These are phyloP conservation scores for Dactylis glomerata DNA, from an alignment of 176 grass and related monocot genomes.

Conservation along the genomic window DNA sequence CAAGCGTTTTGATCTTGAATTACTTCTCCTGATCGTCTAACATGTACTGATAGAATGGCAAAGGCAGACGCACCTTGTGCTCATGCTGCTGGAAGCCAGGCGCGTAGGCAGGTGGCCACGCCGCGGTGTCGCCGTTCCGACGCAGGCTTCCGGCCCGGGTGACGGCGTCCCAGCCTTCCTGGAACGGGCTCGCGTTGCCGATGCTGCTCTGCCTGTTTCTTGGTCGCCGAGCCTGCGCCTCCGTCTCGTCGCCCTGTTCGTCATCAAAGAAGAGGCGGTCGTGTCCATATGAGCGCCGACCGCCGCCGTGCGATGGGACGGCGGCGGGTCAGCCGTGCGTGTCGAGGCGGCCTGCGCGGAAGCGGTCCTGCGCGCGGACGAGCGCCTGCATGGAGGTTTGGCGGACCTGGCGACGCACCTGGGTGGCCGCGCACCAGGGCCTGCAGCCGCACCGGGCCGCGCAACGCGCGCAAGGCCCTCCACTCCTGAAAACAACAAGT, in stretches of 20 bases:
- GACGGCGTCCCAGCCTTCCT: conserved; percentile 31
- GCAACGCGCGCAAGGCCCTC: conserved; percentile 48
- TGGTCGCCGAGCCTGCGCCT: background rate
- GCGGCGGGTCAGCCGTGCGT: background rate
- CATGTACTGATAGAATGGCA: background rate
- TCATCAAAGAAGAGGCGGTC: background rate
- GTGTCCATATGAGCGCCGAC: background rate
- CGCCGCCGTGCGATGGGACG: background rate
- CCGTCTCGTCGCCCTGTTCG: background rate
- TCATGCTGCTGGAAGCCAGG: conserved; percentile 40
- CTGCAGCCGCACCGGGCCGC: conserved; percentile 70
- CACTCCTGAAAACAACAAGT: conserved; percentile 33
- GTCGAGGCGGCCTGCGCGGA: conserved; percentile 48
- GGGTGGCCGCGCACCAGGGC: conserved; percentile 76
- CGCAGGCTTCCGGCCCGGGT: conserved; percentile 11
- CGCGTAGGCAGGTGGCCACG: conserved; percentile 41
- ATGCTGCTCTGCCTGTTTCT: background rate
- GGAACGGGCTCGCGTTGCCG: conserved; percentile 13
- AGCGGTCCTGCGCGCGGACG: conserved; percentile 73
- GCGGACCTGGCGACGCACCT: conserved; percentile 74
- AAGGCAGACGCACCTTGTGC: background rate
- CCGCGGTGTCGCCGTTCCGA: conserved; percentile 23
- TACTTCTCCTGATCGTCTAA: background rate
- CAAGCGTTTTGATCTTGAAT: background rate
- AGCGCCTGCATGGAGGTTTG: conserved; percentile 80